A percentile compares a stretch with the other conserved stretches of the same genome.
Conservation (phyloP, 1,284 basidiomycete species). For the Veloporphyrellus conicus region DNA sequence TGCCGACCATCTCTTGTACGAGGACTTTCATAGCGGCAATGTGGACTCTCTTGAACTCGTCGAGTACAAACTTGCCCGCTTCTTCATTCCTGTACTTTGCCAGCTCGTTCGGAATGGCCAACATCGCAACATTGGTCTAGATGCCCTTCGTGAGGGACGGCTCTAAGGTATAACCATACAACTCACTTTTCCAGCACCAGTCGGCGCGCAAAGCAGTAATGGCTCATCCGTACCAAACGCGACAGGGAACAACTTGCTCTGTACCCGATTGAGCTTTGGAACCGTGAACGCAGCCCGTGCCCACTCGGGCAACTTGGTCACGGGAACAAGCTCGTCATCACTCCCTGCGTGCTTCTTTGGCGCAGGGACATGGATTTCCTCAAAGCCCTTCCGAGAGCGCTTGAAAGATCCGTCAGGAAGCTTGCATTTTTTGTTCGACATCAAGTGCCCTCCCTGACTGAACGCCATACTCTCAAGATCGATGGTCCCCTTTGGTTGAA, state of each 20-base stretch:
- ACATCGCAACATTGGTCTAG: constrained; percentile 96
- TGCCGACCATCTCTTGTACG: constrained; percentile 96
- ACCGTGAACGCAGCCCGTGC: constrained; percentile 82
- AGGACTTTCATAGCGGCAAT: constrained; percentile 99
- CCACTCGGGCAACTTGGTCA: constrained; percentile 82
- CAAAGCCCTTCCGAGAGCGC: constrained; percentile 92
- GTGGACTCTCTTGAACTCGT: constrained; percentile 96
- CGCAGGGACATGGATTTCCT: constrained; percentile 96
- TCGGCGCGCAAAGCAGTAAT: constrained; percentile 94
- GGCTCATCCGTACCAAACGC: constrained; percentile 96
- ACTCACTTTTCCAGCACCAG: constrained; percentile 93
- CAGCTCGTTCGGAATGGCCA: constrained; percentile 87
- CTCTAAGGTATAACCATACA: not conserved
- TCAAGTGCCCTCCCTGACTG: constrained; percentile 91
- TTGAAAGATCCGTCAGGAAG: constrained; percentile 98
- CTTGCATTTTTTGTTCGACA: constrained; percentile 98
- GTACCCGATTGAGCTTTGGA: constrained; percentile 86
- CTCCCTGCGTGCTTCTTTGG: constrained; percentile 75
- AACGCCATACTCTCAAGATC: constrained; percentile 96
- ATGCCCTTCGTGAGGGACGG: constrained; percentile 4
- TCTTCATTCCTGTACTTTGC: constrained; percentile 78
- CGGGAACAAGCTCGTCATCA: constrained; percentile 72
- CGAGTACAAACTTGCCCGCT: constrained; percentile 83
- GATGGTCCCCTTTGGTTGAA: constrained; percentile 81
- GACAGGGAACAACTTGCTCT: constrained; percentile 87